Percentiles rank a stretch among this genome's conserved stretches.
These are phyloP conservation scores for Hypoxylon intermedium DNA, from an alignment of 495 filamentous ascomycete species.

Conservation along the genomic window DNA sequence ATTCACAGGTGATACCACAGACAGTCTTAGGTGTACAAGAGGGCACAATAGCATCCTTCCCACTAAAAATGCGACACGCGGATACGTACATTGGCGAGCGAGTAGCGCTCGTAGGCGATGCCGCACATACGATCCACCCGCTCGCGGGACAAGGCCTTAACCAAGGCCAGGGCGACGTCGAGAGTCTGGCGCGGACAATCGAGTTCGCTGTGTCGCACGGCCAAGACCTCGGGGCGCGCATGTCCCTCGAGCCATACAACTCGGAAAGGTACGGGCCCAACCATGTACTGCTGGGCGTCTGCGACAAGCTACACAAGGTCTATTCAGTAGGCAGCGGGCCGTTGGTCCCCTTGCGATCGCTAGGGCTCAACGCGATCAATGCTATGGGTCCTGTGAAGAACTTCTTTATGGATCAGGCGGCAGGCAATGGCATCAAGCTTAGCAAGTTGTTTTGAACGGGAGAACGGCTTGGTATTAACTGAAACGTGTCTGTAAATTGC, in stretches of 20 bases:
- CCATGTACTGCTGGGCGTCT: slow-evolving; percentile 83
- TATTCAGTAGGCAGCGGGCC: slow-evolving; percentile 80
- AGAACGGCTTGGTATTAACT: neutral
- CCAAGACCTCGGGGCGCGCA: slow-evolving; percentile 77
- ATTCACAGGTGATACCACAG: slow-evolving; percentile 54
- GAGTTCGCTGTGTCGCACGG: slow-evolving; percentile 80
- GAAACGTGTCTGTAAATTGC: neutral
- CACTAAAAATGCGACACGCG: slow-evolving; percentile 87
- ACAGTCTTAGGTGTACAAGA: slow-evolving; percentile 72
- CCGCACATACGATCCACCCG: slow-evolving; percentile 93
- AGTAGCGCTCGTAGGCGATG: slow-evolving; percentile 88
- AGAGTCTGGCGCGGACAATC: slow-evolving; percentile 74
- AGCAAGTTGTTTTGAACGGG: slow-evolving; percentile 49
- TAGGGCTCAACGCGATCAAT: slow-evolving; percentile 81
- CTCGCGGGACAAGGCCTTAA: slow-evolving; percentile 95
- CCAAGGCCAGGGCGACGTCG: slow-evolving; percentile 86
- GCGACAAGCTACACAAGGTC: slow-evolving; percentile 92
- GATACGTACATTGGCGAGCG: slow-evolving; percentile 89
- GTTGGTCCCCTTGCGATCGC: slow-evolving; percentile 74
- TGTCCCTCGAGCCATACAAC: slow-evolving; percentile 80
- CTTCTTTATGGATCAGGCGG: slow-evolving; percentile 89
- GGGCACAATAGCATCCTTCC: slow-evolving; percentile 86
- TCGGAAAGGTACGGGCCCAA: slow-evolving; percentile 81
- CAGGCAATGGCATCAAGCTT: slow-evolving; percentile 62
- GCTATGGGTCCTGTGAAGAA: slow-evolving; percentile 78